Base-by-base conservation (phyloP, 2,329 filamentous ascomycete genomes). In the Sporothrix protearum region DNA sequence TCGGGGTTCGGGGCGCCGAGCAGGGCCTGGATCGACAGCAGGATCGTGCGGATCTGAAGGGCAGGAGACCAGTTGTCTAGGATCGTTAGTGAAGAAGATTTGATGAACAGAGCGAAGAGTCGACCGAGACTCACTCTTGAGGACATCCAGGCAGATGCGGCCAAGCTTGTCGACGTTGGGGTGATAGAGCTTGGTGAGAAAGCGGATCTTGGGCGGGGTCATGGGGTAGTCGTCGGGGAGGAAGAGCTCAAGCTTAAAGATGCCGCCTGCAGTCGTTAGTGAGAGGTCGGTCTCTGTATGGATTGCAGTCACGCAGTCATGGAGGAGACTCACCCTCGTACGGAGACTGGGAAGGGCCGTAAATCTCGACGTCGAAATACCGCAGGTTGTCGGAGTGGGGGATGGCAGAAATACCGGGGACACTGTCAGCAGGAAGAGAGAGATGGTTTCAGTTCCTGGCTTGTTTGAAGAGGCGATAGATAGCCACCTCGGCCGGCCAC, bases 221-320 rank as follows among this genome's bases (percentile, higher is more conserved):
- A 99, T 99, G 55, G 96, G 96, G 81, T 99, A 99, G 84, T 99
- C 96, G 79, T 99, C 96, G 59, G 96, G 96, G 30, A 99, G 87
- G 81, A 99, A 99, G 25, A 99, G 89, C 82, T 99, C 96, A 74
- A 98, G 91, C 82, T 96, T 95, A 86, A 99, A 99, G 75, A 97
- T 87, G 66, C 96, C 96, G 70, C 86, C 87, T 89, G 7, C 19
- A 66, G 14, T 12, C 49, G 49, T 51, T 7, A 51, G n/a, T 30
- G 53, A 3, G 33, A 25, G 10, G 39, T 10, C 12, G 9, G 8
- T 19, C 45, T 39, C 72, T 9, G 25, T 9, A 19, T 12, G 36
- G 36, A 30, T n/a, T n/a, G n/a, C n/a, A n/a, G n/a, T n/a, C n/a
- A n/a, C n/a, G n/a, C n/a, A n/a, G n/a, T 12, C 3, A 14, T 9